phyloP scores from a whole-genome alignment of 2,329 filamentous ascomycete genomes.

The Mariannaea elegans region DNA sequence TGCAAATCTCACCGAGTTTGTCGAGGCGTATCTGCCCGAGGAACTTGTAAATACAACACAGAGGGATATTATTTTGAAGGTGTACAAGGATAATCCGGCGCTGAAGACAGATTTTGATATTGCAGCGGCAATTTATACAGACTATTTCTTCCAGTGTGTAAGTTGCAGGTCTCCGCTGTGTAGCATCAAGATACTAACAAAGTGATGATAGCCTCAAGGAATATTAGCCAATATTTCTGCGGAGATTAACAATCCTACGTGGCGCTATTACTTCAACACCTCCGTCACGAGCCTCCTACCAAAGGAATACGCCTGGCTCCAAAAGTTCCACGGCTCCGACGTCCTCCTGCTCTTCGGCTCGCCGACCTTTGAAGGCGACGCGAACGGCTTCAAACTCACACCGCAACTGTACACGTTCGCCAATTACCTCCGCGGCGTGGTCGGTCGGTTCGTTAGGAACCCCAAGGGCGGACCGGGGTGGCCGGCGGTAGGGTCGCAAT shows the following conservation, averaged over 20 bases:
- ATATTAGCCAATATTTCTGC: conserved; percentile 35
- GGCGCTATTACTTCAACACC: conserved; percentile 41
- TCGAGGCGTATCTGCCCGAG: conserved; percentile 25
- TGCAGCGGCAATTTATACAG: conserved; percentile 38
- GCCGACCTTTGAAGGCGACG: conserved; percentile 24
- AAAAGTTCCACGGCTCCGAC: conserved; percentile 41
- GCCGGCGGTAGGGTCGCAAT: conserved; percentile 34
- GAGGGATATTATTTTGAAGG: conserved; percentile 22
- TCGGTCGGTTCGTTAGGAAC: conserved; percentile 37
- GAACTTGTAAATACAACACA: conserved; percentile 21
- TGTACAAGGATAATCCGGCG: conserved; percentile 24
- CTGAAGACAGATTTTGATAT: conserved; percentile 37
- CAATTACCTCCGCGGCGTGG: conserved; percentile 34
- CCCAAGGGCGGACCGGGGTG: conserved; percentile 38
- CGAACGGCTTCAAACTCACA: conserved; percentile 12
- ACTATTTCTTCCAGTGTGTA: conserved; percentile 41
- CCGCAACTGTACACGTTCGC: conserved; percentile 35
- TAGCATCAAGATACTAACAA: conserved; percentile 4
- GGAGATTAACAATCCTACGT: conserved; percentile 29
- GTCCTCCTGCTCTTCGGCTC: conserved; percentile 35
- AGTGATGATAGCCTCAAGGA: conserved; percentile 33
- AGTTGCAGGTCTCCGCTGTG: conserved; percentile 10
- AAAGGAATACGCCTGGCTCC: conserved; percentile 32
- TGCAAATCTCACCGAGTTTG: conserved; percentile 31
- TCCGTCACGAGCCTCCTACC: conserved; percentile 34